These are phyloP conservation scores for Buxus sempervirens DNA, from an alignment of 164 flowering plant genomes.

Conservation along the genomic window DNA sequence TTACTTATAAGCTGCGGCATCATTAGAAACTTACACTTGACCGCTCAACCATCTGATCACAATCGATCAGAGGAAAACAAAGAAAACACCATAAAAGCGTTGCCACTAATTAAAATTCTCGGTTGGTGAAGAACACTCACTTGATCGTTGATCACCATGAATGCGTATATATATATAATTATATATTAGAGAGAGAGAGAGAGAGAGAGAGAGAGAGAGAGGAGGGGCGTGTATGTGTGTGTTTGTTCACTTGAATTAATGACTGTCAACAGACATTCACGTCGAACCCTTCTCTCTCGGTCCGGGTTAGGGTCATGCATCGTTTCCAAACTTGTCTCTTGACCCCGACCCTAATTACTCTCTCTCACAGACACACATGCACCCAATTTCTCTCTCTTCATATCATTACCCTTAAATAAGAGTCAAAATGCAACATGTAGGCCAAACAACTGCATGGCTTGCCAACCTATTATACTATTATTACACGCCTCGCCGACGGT, in stretches of 20 bases:
- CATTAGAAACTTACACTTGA: too few species aligned
- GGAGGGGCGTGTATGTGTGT: not conserved
- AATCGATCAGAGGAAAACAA: too few species aligned
- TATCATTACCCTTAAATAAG: not conserved
- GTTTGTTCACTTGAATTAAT: slow-evolving; percentile 26
- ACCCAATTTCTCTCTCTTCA: not conserved
- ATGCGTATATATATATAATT: too few species aligned
- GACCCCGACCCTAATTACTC: not conserved
- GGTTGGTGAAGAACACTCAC: too few species aligned
- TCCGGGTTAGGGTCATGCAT: slow-evolving; percentile 9
- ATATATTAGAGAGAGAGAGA: not conserved
- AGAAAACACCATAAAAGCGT: not conserved
- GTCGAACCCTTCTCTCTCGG: slow-evolving; percentile 34
- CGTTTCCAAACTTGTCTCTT: slow-evolving; percentile 1
- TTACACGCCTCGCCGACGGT: slow-evolving; percentile 17
- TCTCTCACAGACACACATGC: too few species aligned
- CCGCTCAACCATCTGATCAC: too few species aligned
- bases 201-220: slow-evolving; percentile 3
- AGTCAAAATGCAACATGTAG: slow-evolving; percentile 51
- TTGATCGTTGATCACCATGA: not conserved
- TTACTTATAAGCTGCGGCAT: too few species aligned
- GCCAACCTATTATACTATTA: slow-evolving; percentile 66
- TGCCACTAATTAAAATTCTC: too few species aligned
- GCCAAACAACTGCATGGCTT: slow-evolving; percentile 28
- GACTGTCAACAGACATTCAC: slow-evolving; percentile 48